Evolutionary conservation across 257 asterid genomes (phyloP), one percentile per base, ranked within the genome.

Genomic region (Solanum chilense): DNA sequence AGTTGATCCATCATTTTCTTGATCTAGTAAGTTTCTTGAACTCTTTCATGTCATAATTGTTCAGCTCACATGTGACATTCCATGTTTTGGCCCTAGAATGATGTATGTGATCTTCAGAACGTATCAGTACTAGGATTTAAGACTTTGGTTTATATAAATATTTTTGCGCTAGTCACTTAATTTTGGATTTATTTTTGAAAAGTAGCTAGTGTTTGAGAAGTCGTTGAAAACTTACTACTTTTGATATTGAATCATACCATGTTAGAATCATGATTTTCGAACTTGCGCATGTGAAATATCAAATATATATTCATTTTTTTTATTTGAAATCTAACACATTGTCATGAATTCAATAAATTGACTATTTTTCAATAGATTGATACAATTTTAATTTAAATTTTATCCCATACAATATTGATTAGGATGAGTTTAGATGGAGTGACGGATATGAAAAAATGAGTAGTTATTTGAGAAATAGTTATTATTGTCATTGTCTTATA

Each of bases 1-100:
- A 95, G 49, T 87, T 96, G 75, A 74, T 92, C 18, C 90, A 95
- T 56, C 94, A 92, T 90, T 91, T 94, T 88, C 88, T 89, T 47
- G 95, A 95, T 90, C 90, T 87, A 88, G 98, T 95, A 87, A 52
- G 56, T 76, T 9, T 13, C 80, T 85, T 7, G 5, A 56, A 42
- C 64, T 62, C 66, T 41, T 68, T 16, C n/a, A 29, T 73, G 31
- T 23, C 20, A 64, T 64, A 64, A 64, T 3, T 4, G 1, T 2
- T 64, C 33, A n/a, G 15, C 12, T 64, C 8, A 64, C 71, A 5
- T 4, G 71, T 64, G 16, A 11, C 5, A n/a, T 58, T 44, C 12
- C 4, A 1, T 44, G 14, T 3, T 44, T 11, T 44, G 49, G 14
- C 3, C 14, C 49, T 44, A 44, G 14, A 44, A 3, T 44, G 49